A percentile compares a stretch with the other conserved stretches of the same genome.
phyloP scores from a whole-genome alignment of 139 green algal genomes.

The Microglena sp. region DNA sequence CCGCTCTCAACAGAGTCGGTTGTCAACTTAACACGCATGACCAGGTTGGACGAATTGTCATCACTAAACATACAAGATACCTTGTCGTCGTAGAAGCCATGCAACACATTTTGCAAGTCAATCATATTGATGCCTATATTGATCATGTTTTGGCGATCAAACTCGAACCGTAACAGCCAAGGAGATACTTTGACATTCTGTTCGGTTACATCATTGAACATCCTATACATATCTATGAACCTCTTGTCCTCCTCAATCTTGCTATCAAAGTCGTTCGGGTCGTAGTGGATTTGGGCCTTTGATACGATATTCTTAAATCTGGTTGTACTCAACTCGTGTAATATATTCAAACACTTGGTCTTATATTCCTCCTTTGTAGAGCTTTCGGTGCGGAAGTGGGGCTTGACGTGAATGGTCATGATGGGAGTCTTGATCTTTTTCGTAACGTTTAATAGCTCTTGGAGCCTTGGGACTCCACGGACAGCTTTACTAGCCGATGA shows the following conservation, averaged over 20 bases:
- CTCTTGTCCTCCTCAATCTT: conserved; percentile 76
- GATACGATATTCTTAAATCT: conserved; percentile 51
- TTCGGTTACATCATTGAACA: conserved; percentile 41
- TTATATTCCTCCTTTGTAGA: too few species aligned
- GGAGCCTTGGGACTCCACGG: conserved; percentile 88
- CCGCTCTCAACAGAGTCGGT: neutral
- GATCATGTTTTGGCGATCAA: conserved; percentile 23
- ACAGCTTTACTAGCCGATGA: conserved; percentile 65
- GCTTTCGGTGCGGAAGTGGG: neutral
- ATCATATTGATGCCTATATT: neutral
- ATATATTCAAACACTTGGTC: conserved; percentile 56
- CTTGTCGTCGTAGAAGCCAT: conserved; percentile 64
- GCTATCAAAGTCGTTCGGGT: conserved; percentile 14
- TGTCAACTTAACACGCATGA: conserved; percentile 47
- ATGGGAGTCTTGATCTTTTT: conserved; percentile 95
- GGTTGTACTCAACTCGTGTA: conserved; percentile 86
- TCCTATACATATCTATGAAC: conserved; percentile 71
- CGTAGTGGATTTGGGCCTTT: conserved; percentile 22
- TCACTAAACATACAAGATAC: conserved; percentile 83
- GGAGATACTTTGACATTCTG: conserved; percentile 38
- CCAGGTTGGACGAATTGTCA: conserved; percentile 83
- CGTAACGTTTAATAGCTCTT: conserved; percentile 92
- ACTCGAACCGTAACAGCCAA: conserved; percentile 89
- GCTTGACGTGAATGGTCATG: conserved; percentile 65
- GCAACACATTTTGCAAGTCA: conserved; percentile 44